Evolutionary conservation across 805 yeast species (phyloP).

Genomic region (Saturnispora kantuleensis): DNA sequence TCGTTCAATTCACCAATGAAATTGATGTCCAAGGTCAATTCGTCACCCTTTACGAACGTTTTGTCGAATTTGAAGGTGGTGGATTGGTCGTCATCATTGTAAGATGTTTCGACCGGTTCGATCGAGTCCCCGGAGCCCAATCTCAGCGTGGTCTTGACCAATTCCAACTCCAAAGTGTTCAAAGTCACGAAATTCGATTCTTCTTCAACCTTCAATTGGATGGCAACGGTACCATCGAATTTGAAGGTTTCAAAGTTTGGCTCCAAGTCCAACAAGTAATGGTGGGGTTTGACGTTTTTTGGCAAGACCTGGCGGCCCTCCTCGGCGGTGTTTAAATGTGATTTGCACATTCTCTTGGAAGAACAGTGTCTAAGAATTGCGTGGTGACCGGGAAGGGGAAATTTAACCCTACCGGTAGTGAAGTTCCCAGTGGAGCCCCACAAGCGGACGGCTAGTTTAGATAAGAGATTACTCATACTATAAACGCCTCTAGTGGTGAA

Average conservation of each 20-base stretch:
- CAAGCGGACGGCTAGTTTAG: neutral
- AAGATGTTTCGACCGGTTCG: conserved; percentile 14
- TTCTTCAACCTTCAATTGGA: conserved; percentile 38
- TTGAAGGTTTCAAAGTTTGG: conserved; percentile 31
- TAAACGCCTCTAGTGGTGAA: neutral
- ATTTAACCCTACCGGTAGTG: too few relatives aligned
- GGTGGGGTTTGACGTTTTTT: conserved; percentile 57
- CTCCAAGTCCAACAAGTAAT: conserved; percentile 54
- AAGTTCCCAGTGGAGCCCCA: neutral
- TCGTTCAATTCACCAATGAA: conserved; percentile 39
- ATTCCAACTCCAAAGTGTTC: conserved; percentile 28
- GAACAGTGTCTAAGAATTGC: conserved; percentile 3
- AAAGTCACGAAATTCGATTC: conserved; percentile 39
- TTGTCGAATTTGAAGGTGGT: conserved; percentile 50
- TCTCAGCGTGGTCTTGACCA: conserved; percentile 15
- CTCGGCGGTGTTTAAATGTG: neutral
- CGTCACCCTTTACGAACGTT: conserved; percentile 20
- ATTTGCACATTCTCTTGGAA: conserved; percentile 5
- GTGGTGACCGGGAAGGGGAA: neutral
- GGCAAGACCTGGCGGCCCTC: conserved; percentile 26
- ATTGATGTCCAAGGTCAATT: conserved; percentile 25
- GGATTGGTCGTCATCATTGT: conserved; percentile 51
- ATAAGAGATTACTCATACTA: neutral
- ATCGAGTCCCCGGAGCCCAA: conserved; percentile 14
- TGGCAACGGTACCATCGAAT: conserved; percentile 43